Evolutionary conservation across 441 rosid species (phyloP).

Genomic region (Euphorbia schlechtendalii): DNA sequence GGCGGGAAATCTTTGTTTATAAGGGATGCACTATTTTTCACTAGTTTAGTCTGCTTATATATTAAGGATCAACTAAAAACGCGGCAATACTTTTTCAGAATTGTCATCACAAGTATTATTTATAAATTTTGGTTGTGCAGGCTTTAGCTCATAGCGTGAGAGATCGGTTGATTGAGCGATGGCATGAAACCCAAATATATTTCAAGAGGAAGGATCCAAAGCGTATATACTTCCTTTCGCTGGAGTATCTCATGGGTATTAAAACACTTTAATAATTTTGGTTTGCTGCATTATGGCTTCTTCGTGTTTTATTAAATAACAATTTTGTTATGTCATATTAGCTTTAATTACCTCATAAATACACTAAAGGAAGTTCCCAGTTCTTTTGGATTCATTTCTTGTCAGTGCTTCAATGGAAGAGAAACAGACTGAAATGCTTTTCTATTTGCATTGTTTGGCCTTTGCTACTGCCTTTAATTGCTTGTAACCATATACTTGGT

Average conservation of each 20-base stretch:
- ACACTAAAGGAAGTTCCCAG: background rate
- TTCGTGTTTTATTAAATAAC: background rate
- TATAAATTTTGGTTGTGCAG: slow-evolving; percentile 20
- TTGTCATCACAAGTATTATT: slow-evolving; percentile 6
- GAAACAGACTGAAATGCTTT: background rate
- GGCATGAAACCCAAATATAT: slow-evolving; percentile 46
- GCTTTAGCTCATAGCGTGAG: slow-evolving; percentile 45
- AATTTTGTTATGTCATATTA: background rate
- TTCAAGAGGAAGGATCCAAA: slow-evolving; percentile 45
- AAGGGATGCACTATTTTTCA: background rate
- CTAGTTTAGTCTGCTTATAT: background rate
- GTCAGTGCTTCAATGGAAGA: background rate
- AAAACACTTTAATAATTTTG: background rate
- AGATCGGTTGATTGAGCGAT: slow-evolving; percentile 46
- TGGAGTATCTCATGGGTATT: slow-evolving; percentile 55
- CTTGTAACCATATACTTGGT: slow-evolving; percentile 9
- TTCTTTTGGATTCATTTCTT: background rate
- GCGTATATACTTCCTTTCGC: slow-evolving; percentile 46
- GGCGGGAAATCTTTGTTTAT: slow-evolving; percentile 28
- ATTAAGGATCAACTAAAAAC: background rate
- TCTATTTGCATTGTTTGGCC: background rate
- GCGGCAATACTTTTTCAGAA: background rate
- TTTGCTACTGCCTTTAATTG: background rate
- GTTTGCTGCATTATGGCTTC: background rate
- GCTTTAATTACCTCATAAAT: background rate